phyloP scores from a whole-genome alignment of 2,329 filamentous ascomycete species.

The Beauveria pseudobassiana region DNA sequence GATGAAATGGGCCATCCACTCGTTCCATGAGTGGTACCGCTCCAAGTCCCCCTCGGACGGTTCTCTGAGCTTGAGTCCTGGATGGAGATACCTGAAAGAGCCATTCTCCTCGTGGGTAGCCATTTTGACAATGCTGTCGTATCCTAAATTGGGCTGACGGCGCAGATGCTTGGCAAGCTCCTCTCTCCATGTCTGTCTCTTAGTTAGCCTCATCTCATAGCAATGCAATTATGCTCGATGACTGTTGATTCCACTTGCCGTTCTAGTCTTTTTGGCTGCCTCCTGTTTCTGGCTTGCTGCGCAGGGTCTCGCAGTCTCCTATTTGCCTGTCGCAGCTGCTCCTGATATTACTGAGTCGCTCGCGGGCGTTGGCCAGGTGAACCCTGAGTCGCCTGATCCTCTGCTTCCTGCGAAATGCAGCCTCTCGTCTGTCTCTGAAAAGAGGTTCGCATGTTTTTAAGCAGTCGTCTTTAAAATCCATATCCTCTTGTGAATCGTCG shows the following conservation, averaged over 20 bases:
- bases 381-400: not conserved
- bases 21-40: too few relatives aligned
- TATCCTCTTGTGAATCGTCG: not conserved
- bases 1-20: not conserved
- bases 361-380: not conserved
- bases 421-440: not conserved
- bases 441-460: not conserved
- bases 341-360: not conserved
- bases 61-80: not conserved
- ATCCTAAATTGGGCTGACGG: not conserved
- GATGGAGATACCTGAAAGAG: not conserved
- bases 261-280: not conserved
- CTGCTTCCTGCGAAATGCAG: not conserved
- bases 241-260: not conserved
- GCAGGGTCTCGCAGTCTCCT: not conserved
- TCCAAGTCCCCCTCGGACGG: not conserved
- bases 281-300: not conserved
- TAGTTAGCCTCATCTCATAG: not conserved
- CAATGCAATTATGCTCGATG: not conserved
- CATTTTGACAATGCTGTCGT: constrained; percentile 17
- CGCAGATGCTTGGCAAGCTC: not conserved
- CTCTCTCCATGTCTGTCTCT: not conserved
- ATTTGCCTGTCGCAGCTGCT: not conserved
- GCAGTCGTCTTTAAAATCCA: not conserved
- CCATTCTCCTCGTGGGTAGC: constrained; percentile 27